Base-by-base conservation (phyloP, 306 rosid species). In the Vigna hirtella region DNA sequence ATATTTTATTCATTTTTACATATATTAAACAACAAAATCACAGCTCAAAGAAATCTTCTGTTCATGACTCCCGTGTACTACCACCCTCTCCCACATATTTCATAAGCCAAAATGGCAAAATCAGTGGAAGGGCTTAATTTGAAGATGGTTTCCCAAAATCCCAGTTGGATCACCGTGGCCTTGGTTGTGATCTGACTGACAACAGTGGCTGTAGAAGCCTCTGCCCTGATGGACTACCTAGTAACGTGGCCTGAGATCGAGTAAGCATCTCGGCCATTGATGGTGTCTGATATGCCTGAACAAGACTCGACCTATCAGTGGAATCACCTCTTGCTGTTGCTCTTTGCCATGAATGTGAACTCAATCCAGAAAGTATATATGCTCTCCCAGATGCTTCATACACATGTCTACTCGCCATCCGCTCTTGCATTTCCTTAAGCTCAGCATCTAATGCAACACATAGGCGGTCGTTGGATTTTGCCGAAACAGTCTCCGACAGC, bases 301-400 rank as follows among this genome's bases (percentile, higher is more conserved):
- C 85, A 4, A 95, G 99, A 72, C 98, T 92, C 9, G 96, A 89
- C 55, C 97, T 84, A 9, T 92, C 93, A 0, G 98, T 95, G n/a
- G 98, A 95, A 86, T 95, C 94, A 3, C 98, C 99, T 84, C 99
- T 88, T 10, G 99, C 96, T 2, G 99, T 95, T 63, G 99, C 99
- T 85, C 99, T 80, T 80, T 95, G 99, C 99, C 99, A 95, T 11
- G 99, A 95, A 70, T 95, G 99, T 38, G 99, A 95, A 83, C 99
- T 95, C 74, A 95, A 84, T 72, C 99, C 99, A 2, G 99, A 95
- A 78, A 95, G 98, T 56, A 95, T 91, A 34, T 95, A 95, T 15
- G 99, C 99, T 71, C 99, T 91, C 55, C 99, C 99, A 9, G 99
- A 95, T 43, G 96, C 97, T 87, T 95, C 99, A 7, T 95, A 95